A percentile compares a stretch with the other conserved stretches of the same genome.
Evolutionary conservation across 2,329 filamentous ascomycete genomes (phyloP).

Genomic region (Colletotrichum viniferum): DNA sequence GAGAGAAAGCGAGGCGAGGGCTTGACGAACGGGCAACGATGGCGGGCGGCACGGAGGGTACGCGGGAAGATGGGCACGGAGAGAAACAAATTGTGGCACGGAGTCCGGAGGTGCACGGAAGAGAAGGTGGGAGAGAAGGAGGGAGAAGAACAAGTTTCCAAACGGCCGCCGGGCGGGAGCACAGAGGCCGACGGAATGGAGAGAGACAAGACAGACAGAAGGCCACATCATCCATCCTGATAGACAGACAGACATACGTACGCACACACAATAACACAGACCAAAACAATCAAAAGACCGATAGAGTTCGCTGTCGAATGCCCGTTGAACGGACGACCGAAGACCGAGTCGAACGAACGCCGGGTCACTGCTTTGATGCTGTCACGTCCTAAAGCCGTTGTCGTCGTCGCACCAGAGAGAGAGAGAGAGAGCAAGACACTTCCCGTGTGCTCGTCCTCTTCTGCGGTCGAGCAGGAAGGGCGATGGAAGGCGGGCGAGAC

Average conservation of each 20-base stretch:
- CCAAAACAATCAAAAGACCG: neutral
- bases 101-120: neutral
- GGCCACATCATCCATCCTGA: neutral
- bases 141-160: neutral
- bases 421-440: neutral
- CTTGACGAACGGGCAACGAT: neutral
- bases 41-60: neutral
- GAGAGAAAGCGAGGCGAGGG: neutral
- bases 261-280: neutral
- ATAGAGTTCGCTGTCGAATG: neutral
- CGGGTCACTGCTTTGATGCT: neutral
- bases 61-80: neutral
- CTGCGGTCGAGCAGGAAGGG: neutral
- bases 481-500: neutral
- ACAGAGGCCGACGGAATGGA: neutral
- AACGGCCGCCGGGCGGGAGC: neutral
- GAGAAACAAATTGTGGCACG: neutral
- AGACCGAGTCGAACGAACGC: neutral
- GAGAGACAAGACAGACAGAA: neutral
- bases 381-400: neutral
- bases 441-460: neutral
- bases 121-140: neutral
- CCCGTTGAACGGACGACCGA: conserved; percentile 21
- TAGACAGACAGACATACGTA: neutral
- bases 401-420: neutral